phyloP scores from a whole-genome alignment of 768 basidiomycete species.

The Boletus barrowsii region DNA sequence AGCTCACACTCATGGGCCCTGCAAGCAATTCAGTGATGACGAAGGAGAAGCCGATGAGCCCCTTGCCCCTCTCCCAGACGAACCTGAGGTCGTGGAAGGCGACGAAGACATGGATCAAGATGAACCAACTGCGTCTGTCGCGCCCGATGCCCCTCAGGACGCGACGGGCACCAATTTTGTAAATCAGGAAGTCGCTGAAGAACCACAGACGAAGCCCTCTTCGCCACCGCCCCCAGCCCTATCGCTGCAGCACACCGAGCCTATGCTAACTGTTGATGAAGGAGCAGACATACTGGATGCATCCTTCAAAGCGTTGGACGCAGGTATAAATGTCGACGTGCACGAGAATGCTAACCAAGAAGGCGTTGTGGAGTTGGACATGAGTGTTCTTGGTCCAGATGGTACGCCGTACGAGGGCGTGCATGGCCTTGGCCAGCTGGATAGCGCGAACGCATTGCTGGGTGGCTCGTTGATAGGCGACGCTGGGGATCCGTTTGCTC shows the following conservation, averaged over 20 bases:
- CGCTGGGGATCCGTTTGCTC: constrained; percentile 57
- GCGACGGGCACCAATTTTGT: constrained; percentile 35
- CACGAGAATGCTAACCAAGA: constrained; percentile 32
- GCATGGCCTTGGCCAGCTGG: constrained; percentile 57
- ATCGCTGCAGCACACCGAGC: constrained; percentile 48
- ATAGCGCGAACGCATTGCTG: constrained; percentile 48
- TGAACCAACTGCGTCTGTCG: constrained; percentile 44
- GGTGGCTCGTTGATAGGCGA: constrained; percentile 62
- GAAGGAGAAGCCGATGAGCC: constrained; percentile 79
- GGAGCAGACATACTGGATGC: constrained; percentile 47
- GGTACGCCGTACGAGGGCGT: constrained; percentile 52
- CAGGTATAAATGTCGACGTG: constrained; percentile 39
- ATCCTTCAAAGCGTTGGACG: constrained; percentile 55
- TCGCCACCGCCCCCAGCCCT: constrained; percentile 66
- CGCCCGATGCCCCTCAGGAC: constrained; percentile 38
- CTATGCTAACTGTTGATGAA: constrained; percentile 39
- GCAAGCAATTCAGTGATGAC: constrained; percentile 84
- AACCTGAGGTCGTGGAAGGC: constrained; percentile 72
- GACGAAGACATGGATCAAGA: constrained; percentile 76
- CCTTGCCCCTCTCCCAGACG: constrained; percentile 74
- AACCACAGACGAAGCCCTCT: constrained; percentile 57
- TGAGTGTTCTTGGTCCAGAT: constrained; percentile 64
- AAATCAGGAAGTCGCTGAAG: constrained; percentile 41
- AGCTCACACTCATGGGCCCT: constrained; percentile 4
- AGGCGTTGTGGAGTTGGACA: constrained; percentile 53